Evolutionary conservation across 345 rosid genomes (phyloP), one percentile per base, ranked within the genome.

Genomic region (Camelina laxa): DNA sequence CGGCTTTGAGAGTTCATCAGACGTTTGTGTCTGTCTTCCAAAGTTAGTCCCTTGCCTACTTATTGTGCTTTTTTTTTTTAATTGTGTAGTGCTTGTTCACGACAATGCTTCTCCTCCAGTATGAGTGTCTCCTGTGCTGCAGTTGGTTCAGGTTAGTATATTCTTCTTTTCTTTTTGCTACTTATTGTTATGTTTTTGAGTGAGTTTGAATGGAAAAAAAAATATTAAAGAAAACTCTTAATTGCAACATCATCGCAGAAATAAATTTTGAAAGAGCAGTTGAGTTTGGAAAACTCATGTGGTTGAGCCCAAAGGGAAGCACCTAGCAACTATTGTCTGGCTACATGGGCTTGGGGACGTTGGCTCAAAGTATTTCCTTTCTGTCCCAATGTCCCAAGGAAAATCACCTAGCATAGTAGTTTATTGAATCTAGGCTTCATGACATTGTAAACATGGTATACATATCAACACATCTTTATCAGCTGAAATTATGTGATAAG

Each of bases 331-430:
- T 35, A 86, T 94, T 54, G 96, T 94, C 54, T 94, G 98, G 98
- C 88, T 91, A 35, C 98, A 94, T 81, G 98, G 97, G 17, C 96
- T 91, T 80, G 98, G 97, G 13, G 97, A 91, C 82, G 88, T 88
- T 73, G 98, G 98, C 67, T 87, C 92, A 0, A 90, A 97, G 98
- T 94, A 84, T 76, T 41, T 6, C 16, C 59, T 54, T 56, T 16
- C 27, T 45, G 20, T 50, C 57, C 20, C 9, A 65, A 3, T 45
- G 20, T 50, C 57, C 20, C 9, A 65, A 3, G 27, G 24, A 22
- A 22, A 22, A 22, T 1, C 24, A 22, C 2, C 24, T 22, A 22
- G 24, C 24, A 22, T 22, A 22, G 2, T 22, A 22, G 24, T 22
- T 22, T 22, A 22, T 22, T 22, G 24, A 22, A 22, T 22, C 24